These are phyloP conservation scores for Tuber microsphaerosporum DNA, from an alignment of 495 filamentous ascomycete genomes.

Conservation along the genomic window DNA sequence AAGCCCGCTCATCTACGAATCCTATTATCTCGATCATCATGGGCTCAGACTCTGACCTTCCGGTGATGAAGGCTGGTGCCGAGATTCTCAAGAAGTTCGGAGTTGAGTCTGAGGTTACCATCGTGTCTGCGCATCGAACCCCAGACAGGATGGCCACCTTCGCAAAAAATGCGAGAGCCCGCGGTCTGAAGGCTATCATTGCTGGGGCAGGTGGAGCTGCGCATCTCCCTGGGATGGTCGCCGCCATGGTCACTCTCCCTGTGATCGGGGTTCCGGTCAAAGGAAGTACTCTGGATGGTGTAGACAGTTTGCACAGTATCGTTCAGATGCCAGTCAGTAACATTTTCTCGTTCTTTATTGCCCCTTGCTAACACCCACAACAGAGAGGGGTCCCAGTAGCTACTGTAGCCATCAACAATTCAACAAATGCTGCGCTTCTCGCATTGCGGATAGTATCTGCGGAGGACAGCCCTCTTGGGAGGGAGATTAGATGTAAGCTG, in stretches of 20 bases:
- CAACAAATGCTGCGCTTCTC: slow-evolving; percentile 80
- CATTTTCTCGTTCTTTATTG: slow-evolving; percentile 1
- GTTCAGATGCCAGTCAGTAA: slow-evolving; percentile 79
- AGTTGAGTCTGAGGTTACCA: slow-evolving; percentile 68
- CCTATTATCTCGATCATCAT: slow-evolving; percentile 80
- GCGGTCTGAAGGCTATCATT: slow-evolving; percentile 82
- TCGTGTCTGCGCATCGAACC: slow-evolving; percentile 92
- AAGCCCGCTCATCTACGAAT: slow-evolving; percentile 13
- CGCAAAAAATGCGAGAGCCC: slow-evolving; percentile 58
- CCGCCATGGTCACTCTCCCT: slow-evolving; percentile 75
- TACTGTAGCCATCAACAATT: slow-evolving; percentile 89
- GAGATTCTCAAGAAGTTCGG: slow-evolving; percentile 67
- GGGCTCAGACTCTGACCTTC: slow-evolving; percentile 91
- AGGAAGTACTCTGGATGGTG: slow-evolving; percentile 74
- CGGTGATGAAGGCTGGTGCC: slow-evolving; percentile 66
- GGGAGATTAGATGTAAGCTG: slow-evolving; percentile 53
- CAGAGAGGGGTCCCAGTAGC: slow-evolving; percentile 70
- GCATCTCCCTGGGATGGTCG: slow-evolving; percentile 86
- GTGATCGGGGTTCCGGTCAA: slow-evolving; percentile 91
- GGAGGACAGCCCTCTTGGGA: slow-evolving; percentile 51
- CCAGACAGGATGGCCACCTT: slow-evolving; percentile 74
- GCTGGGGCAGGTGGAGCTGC: slow-evolving; percentile 90
- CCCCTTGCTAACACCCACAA: slow-evolving; percentile 24
- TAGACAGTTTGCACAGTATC: slow-evolving; percentile 83
- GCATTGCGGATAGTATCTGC: slow-evolving; percentile 77